Evolutionary conservation across 768 basidiomycete species (phyloP).

Genomic region (Podaxis sp.): DNA sequence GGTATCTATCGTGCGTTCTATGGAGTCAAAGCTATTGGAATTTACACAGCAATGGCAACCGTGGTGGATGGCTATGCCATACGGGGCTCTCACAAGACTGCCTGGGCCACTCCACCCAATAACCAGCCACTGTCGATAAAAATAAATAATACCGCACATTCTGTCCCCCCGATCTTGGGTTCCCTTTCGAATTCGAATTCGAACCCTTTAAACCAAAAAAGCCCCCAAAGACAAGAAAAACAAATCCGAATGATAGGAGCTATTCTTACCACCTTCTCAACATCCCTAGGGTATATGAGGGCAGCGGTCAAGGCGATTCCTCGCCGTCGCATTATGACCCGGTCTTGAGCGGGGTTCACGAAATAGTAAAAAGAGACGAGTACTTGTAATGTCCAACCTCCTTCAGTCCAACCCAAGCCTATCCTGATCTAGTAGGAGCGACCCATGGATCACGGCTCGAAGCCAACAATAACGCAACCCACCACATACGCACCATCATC

Average conservation of each 20-base stretch:
- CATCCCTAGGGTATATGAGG: background rate
- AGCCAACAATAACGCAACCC: background rate
- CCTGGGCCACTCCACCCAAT: background rate
- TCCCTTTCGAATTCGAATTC: background rate
- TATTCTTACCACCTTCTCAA: background rate
- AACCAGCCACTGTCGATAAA: background rate
- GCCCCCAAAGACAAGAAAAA: background rate
- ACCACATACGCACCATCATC: background rate
- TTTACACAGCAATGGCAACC: background rate
- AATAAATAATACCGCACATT: background rate
- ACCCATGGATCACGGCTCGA: too few species aligned
- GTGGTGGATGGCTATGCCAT: background rate
- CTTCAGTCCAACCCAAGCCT: background rate
- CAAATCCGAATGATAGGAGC: background rate
- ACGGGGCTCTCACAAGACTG: background rate
- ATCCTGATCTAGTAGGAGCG: background rate
- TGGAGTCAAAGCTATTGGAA: background rate
- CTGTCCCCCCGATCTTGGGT: background rate
- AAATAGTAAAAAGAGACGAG: too few species aligned
- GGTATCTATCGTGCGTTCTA: background rate
- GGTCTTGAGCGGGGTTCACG: background rate
- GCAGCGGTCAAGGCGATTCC: background rate
- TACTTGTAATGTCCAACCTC: background rate
- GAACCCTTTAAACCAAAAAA: background rate
- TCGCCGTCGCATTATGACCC: background rate